These are phyloP conservation scores for Zymoseptoria crescenta DNA, from an alignment of 2,329 filamentous ascomycete genomes.

Conservation along the genomic window DNA sequence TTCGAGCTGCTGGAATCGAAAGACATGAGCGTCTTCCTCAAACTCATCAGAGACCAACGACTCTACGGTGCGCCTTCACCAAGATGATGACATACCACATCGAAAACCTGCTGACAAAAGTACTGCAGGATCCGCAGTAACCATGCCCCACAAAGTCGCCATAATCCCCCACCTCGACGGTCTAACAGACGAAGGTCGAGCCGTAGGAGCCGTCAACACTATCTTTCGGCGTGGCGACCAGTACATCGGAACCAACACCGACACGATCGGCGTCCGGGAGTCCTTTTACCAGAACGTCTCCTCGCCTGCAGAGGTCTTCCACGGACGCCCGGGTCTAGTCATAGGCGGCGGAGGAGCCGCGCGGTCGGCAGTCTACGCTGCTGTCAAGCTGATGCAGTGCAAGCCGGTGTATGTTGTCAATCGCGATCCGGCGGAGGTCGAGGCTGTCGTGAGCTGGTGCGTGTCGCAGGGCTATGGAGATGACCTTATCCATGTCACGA, in stretches of 20 bases:
- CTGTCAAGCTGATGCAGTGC: constrained; percentile 61
- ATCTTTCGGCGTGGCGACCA: constrained; percentile 54
- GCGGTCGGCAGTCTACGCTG: constrained; percentile 67
- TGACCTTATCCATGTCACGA: constrained; percentile 53
- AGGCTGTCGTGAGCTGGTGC: constrained; percentile 59
- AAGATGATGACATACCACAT: not conserved
- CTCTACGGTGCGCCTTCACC: constrained; percentile 50
- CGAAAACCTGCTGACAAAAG: constrained; percentile 3
- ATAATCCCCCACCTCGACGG: constrained; percentile 68
- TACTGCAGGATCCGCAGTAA: constrained; percentile 57
- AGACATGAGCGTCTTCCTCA: constrained; percentile 38
- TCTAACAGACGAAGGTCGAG: constrained; percentile 62
- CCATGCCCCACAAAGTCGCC: constrained; percentile 76
- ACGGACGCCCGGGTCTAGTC: constrained; percentile 59
- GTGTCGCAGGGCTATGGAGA: constrained; percentile 51
- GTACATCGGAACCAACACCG: constrained; percentile 68
- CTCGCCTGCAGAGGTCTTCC: constrained; percentile 42
- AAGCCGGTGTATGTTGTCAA: constrained; percentile 70
- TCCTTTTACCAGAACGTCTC: constrained; percentile 49
- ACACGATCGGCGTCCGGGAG: constrained; percentile 70
- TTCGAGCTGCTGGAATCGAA: constrained; percentile 43
- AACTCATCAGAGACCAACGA: constrained; percentile 47
- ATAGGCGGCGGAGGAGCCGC: constrained; percentile 73
- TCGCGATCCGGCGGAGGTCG: constrained; percentile 60
- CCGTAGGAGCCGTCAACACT: constrained; percentile 74